Conservation (phyloP, 495 filamentous ascomycete genomes). For the Penicillium roqueforti region DNA sequence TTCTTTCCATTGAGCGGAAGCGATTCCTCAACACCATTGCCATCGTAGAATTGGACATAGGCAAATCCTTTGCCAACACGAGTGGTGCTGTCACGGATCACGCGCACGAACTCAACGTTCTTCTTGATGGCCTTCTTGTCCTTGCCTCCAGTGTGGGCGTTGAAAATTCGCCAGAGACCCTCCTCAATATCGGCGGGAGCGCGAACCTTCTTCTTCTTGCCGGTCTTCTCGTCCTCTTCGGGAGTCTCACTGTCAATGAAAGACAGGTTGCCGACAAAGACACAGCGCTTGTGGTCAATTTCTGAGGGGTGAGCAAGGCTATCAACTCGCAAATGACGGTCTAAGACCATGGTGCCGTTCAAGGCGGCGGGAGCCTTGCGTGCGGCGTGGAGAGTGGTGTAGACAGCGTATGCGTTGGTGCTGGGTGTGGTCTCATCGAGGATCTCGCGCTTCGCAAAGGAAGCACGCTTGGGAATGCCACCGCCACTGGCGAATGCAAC, state of each 20-base stretch:
- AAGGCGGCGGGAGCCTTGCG: constrained; percentile 70
- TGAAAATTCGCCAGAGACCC: constrained; percentile 87
- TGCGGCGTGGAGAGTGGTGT: constrained; percentile 65
- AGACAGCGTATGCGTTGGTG: constrained; percentile 93
- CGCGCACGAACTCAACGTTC: constrained; percentile 85
- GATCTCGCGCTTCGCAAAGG: constrained; percentile 75
- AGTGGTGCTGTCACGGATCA: constrained; percentile 84
- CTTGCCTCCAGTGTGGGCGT: constrained; percentile 42
- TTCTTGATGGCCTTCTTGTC: constrained; percentile 51
- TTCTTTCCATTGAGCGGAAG: constrained; percentile 83
- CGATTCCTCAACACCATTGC: constrained; percentile 81
- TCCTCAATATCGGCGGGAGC: constrained; percentile 89
- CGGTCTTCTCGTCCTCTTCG: constrained; percentile 50
- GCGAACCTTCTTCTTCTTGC: constrained; percentile 58
- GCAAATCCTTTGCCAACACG: constrained; percentile 96
- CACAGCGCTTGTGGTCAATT: constrained; percentile 79
- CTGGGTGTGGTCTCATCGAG: constrained; percentile 86
- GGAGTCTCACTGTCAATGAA: constrained; percentile 82
- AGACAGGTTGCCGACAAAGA: constrained; percentile 94
- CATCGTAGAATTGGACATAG: constrained; percentile 94
- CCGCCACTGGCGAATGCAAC: constrained; percentile 68
- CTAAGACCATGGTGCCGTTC: constrained; percentile 79
- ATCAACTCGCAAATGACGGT: constrained; percentile 87
- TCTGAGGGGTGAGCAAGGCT: constrained; percentile 80
- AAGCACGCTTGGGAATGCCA: constrained; percentile 82